These are phyloP conservation scores for Cladosporium sp. DNA, from an alignment of 2,329 filamentous ascomycete species.

Conservation along the genomic window DNA sequence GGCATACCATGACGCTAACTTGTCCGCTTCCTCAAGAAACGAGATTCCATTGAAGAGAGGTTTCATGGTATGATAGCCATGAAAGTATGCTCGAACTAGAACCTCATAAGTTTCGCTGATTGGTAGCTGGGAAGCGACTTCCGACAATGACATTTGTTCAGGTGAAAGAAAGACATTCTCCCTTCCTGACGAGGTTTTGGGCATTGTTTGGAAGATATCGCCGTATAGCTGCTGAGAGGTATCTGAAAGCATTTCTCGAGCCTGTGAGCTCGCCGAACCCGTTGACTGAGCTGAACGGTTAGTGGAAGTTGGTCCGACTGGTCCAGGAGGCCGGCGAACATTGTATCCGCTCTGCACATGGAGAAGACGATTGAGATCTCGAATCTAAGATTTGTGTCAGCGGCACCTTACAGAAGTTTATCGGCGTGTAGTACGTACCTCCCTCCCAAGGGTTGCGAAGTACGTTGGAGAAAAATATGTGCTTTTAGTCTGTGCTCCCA, in stretches of 20 bases:
- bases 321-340: slow-evolving; percentile 13
- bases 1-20: slow-evolving; percentile 19
- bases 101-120: slow-evolving; percentile 12
- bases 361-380: slow-evolving; percentile 17
- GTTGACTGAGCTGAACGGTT: too few species aligned
- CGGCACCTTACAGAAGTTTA: slow-evolving; percentile 8
- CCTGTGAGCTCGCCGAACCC: too few species aligned
- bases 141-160: too few species aligned
- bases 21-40: slow-evolving; percentile 18
- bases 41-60: slow-evolving; percentile 17
- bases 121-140: too few species aligned
- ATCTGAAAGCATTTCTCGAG: too few species aligned
- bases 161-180: too few species aligned
- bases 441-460: slow-evolving; percentile 20
- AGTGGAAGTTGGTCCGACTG: slow-evolving; percentile 13
- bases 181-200: too few species aligned
- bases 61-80: slow-evolving; percentile 21
- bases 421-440: slow-evolving; percentile 5
- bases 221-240: too few species aligned
- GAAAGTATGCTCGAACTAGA: slow-evolving; percentile 20
- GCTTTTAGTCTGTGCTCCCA: slow-evolving; percentile 21
- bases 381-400: slow-evolving; percentile 16
- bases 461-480: slow-evolving; percentile 20
- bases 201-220: too few species aligned
- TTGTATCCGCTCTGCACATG: slow-evolving; percentile 13